These are phyloP conservation scores for Paratinospora sagittata DNA, from an alignment of 164 flowering plant species.

Conservation along the genomic window DNA sequence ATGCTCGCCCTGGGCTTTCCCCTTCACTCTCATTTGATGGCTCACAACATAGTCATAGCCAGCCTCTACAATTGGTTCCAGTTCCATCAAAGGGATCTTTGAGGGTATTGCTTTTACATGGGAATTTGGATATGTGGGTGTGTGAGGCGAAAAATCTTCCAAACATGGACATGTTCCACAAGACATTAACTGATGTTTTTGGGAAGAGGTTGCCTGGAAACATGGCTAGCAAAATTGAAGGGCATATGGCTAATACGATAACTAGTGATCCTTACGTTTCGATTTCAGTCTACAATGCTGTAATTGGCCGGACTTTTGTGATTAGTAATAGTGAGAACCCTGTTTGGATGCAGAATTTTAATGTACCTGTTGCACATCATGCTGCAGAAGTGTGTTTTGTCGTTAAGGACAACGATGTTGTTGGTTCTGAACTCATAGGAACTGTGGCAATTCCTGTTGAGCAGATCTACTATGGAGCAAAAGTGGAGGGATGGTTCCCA, in stretches of 20 bases:
- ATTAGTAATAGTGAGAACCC: slow-evolving; percentile 86
- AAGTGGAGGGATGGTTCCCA: slow-evolving; percentile 70
- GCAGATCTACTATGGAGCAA: slow-evolving; percentile 50
- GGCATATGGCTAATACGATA: slow-evolving; percentile 38
- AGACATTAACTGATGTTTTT: slow-evolving; percentile 64
- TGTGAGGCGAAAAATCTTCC: slow-evolving; percentile 80
- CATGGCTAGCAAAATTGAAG: slow-evolving; percentile 46
- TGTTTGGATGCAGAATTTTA: slow-evolving; percentile 81
- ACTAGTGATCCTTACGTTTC: slow-evolving; percentile 98
- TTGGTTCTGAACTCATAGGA: slow-evolving; percentile 90
- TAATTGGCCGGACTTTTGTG: slow-evolving; percentile 84
- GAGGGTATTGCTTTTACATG: slow-evolving; percentile 80
- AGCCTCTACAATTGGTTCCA: slow-evolving; percentile 53
- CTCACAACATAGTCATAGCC: slow-evolving; percentile 35
- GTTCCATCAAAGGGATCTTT: slow-evolving; percentile 48
- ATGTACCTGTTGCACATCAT: slow-evolving; percentile 86
- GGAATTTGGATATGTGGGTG: slow-evolving; percentile 79
- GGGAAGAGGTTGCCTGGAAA: slow-evolving; percentile 40
- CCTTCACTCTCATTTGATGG: slow-evolving; percentile 25
- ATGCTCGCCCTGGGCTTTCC: slow-evolving; percentile 19
- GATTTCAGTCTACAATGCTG: slow-evolving; percentile 50
- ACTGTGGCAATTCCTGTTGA: slow-evolving; percentile 68
- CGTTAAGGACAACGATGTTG: slow-evolving; percentile 85
- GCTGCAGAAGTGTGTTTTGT: slow-evolving; percentile 77
- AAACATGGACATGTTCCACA: slow-evolving; percentile 93